These are phyloP conservation scores for Hibiscus trionum DNA, from an alignment of 345 rosid species.

Conservation along the genomic window DNA sequence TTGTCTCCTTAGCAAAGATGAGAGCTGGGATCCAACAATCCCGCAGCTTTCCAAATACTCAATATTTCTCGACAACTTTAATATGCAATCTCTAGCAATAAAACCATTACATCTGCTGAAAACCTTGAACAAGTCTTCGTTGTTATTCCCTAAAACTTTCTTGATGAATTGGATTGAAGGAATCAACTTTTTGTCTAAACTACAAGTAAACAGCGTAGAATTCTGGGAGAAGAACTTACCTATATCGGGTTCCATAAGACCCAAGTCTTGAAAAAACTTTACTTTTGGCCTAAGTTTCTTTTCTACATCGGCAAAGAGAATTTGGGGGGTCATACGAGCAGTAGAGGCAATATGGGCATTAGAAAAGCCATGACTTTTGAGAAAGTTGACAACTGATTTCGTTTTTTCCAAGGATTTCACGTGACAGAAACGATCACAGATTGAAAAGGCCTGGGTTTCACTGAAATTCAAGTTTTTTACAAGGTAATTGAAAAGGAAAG, in stretches of 20 bases:
- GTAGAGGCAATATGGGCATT: not conserved
- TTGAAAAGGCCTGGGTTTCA: not conserved
- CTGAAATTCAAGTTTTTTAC: not conserved
- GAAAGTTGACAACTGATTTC: not conserved
- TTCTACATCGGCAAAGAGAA: not conserved
- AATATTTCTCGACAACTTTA: not conserved
- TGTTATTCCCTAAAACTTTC: not conserved
- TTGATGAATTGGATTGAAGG: not conserved
- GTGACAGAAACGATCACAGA: not conserved
- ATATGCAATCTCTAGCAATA: not conserved
- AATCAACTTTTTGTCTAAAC: slow-evolving; percentile 4
- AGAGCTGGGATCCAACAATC: slow-evolving; percentile 17
- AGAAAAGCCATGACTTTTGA: slow-evolving; percentile 4
- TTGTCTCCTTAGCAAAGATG: slow-evolving; percentile 19
- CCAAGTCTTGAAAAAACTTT: slow-evolving; percentile 4
- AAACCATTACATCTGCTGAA: not conserved
- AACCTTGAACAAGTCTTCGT: not conserved
- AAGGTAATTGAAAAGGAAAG: not conserved
- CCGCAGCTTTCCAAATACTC: slow-evolving; percentile 7
- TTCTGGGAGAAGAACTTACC: not conserved
- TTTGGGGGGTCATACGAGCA: not conserved
- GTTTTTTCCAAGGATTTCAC: slow-evolving; percentile 1
- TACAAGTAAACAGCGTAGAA: not conserved
- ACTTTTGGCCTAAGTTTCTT: slow-evolving; percentile 1
- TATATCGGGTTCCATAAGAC: not conserved